Base-by-base conservation (phyloP, 140 eudicot genomes). In the Flaveria floridana region DNA sequence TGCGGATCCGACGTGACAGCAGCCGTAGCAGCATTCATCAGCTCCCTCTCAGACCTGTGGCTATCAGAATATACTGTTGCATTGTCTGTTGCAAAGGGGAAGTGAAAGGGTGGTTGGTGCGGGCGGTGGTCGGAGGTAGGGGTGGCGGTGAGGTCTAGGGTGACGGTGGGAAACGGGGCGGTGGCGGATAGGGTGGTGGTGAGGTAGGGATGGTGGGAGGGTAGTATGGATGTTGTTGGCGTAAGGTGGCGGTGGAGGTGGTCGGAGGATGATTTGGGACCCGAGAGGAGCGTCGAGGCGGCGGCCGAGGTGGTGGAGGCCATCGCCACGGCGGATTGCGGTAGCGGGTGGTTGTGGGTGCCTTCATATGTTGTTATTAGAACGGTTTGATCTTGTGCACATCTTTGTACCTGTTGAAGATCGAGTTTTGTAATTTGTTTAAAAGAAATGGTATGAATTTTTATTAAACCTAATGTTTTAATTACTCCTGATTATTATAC, bases 231-330 rank as follows among this genome's bases (percentile, higher is more conserved):
- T 75, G 68, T 62, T 16, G 80, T 28, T 30, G 41, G 41, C 41
- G 81, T 57, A 11, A 26, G 53, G 37, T 72, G 74, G 74, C 78
- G 75, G 28, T 78, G 79, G 75, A 75, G 73, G 84, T 85, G 77
- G 25, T 86, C 85, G 6, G 89, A 72, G 73, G 86, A 79, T 47
- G 95, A 75, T 69, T 81, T 74, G 34, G 95, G 82, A 11, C 95
- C 95, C 1, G 95, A 88, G 52, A 88, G 86, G 55, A 88, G 79
- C 87, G 80, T 84, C 6, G 85, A 73, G 58, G 91, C 91, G 6
- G 95, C 95, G 5, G 91, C 86, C 2, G 91, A 82, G 72, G 95
- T 88, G 70, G 91, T 82, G 65, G 91, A 84, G 10, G 91, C 89
- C 95, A 88, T 88, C 21, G 90, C 13, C 84, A 81, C 68, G 66